phyloP scores from a whole-genome alignment of 2,329 filamentous ascomycete species.

The Scedosporium aurantiacum region DNA sequence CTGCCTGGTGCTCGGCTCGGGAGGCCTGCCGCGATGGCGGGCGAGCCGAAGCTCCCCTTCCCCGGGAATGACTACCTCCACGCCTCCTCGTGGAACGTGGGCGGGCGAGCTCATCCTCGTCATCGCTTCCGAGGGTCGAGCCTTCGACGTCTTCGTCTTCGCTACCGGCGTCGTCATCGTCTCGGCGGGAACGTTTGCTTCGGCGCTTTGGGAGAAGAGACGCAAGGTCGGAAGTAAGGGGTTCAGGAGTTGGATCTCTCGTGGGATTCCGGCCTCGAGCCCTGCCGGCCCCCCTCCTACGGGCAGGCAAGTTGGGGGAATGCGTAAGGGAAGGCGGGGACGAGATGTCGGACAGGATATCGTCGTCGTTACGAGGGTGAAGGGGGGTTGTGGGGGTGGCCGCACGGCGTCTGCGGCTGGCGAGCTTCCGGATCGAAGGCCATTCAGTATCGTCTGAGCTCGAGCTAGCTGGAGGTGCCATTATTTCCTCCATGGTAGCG shows the following conservation, averaged over 20 bases:
- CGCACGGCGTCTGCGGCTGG: slow-evolving; percentile 30
- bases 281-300: slow-evolving; percentile 15
- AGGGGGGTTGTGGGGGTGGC: slow-evolving; percentile 25
- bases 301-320: slow-evolving; percentile 43
- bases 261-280: slow-evolving; percentile 19
- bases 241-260: slow-evolving; percentile 24
- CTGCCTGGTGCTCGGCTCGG: slow-evolving; percentile 14
- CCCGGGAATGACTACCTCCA: slow-evolving; percentile 20
- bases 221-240: slow-evolving; percentile 43
- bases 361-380: slow-evolving; percentile 13
- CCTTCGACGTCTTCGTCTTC: slow-evolving; percentile 26
- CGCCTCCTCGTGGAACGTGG: slow-evolving; percentile 23
- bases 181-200: slow-evolving; percentile 25
- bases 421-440: slow-evolving; percentile 41
- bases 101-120: slow-evolving; percentile 47
- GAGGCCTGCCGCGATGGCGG: slow-evolving; percentile 11
- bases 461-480: slow-evolving; percentile 46
- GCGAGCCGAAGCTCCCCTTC: slow-evolving; percentile 17
- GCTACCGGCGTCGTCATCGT: slow-evolving; percentile 32
- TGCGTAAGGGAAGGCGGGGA: slow-evolving; percentile 57
- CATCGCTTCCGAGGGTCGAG: slow-evolving; percentile 31
- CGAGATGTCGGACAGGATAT: slow-evolving; percentile 42
- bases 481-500: slow-evolving; percentile 30
- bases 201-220: slow-evolving; percentile 42
- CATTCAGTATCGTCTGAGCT: slow-evolving; percentile 34